These are phyloP conservation scores for Hypomyces perniciosus DNA, from an alignment of 2,329 filamentous ascomycete genomes.

Conservation along the genomic window DNA sequence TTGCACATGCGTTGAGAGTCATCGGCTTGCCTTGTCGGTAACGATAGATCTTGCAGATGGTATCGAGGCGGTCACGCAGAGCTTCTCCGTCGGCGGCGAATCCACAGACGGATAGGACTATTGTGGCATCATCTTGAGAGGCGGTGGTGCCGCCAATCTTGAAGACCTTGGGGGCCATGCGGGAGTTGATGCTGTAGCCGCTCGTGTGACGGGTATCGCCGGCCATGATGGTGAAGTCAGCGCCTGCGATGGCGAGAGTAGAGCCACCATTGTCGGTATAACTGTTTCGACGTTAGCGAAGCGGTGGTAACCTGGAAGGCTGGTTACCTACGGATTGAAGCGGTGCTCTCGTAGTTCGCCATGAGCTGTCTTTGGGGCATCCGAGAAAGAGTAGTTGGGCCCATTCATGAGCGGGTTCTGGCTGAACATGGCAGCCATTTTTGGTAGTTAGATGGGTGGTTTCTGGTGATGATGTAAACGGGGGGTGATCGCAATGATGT, in stretches of 20 bases:
- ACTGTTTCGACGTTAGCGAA: slow-evolving; percentile 37
- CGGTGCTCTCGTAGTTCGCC: slow-evolving; percentile 65
- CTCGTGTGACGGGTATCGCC: slow-evolving; percentile 94
- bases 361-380: slow-evolving; percentile 47
- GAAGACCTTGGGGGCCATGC: slow-evolving; percentile 93
- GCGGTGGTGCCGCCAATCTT: slow-evolving; percentile 89
- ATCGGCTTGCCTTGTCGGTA: slow-evolving; percentile 98
- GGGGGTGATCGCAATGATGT: slow-evolving; percentile 12
- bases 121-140: slow-evolving; percentile 75
- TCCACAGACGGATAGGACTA: slow-evolving; percentile 89
- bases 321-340: slow-evolving; percentile 75
- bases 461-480: not conserved
- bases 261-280: slow-evolving; percentile 98
- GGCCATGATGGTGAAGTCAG: slow-evolving; percentile 92
- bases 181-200: slow-evolving; percentile 98
- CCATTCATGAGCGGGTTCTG: slow-evolving; percentile 64
- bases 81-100: slow-evolving; percentile 94
- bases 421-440: slow-evolving; percentile 62
- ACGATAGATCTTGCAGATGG: slow-evolving; percentile 97
- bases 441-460: slow-evolving; percentile 20
- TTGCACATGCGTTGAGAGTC: slow-evolving; percentile 88
- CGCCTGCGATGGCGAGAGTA: slow-evolving; percentile 88
- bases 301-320: not conserved
- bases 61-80: slow-evolving; percentile 87
- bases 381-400: slow-evolving; percentile 63